Base-by-base conservation (phyloP, 164 flowering plant genomes). In the Vitis vinifera region DNA sequence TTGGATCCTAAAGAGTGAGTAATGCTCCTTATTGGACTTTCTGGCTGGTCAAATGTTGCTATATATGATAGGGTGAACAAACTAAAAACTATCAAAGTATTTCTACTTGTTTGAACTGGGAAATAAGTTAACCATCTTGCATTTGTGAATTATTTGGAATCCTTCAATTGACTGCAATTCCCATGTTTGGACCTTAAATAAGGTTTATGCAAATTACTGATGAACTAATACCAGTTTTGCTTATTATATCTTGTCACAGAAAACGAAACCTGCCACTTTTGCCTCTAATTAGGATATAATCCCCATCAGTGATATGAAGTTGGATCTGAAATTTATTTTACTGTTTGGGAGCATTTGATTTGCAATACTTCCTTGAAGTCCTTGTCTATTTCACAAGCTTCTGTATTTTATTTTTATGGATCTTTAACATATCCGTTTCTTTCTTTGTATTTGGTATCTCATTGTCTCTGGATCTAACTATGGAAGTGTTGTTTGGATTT, bases 1-100 rank as follows among this genome's bases (percentile, higher is more conserved):
- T 90, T 96, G 87, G 97, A 96, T 84, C 84, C 88, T 65, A 76
- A 85, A 76, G 99, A 96, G 99, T 96, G 80, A 88, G 98, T 77
- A 13, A 60, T 64, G 37, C 27, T 67, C 58, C 44, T 30, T 44
- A n/a, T 68, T 0, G 10, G 30, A 13, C 50, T 52, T 64, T 12
- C 5, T 51, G 37, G 23, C 13, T 44, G 47, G 44, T 37, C 44
- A 37, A 37, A 37, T 37, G 44, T 37, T 37, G 44, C 44, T 37
- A 37, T 6, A 37, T 6, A 37, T 37, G 44, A 37, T 37, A 37
- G 44, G 44, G 7, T 37, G 44, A 37, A 37, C 44, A 37, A 37
- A 37, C 27, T 37, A 37, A 37, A 37, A 37, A 37, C 44, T 37
- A 37, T 37, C 44, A 37, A 37, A 37, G 7, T 37, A 6, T 37